Percentiles rank a stretch among this genome's conserved stretches.
Evolutionary conservation across 805 yeast genomes (phyloP).

Genomic region (Maudiozyma barnettii): DNA sequence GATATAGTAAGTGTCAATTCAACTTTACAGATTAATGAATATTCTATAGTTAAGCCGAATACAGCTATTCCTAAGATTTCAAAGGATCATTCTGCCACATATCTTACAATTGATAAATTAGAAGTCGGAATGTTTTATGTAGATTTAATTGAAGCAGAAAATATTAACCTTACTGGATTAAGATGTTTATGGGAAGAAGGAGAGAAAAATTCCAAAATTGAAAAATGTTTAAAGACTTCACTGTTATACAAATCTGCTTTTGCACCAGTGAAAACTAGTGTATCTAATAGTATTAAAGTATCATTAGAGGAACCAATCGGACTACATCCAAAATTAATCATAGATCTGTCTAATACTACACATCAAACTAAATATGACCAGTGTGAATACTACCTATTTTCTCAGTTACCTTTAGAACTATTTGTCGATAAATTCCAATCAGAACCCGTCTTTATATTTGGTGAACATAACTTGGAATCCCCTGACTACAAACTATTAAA

Average conservation of each 20-base stretch:
- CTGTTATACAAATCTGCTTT: slow-evolving; percentile 13
- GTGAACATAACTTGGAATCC: slow-evolving; percentile 48
- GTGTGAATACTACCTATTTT: slow-evolving; percentile 37
- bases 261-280: not conserved
- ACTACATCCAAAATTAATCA: slow-evolving; percentile 30
- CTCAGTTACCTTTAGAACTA: slow-evolving; percentile 36
- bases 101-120: slow-evolving; percentile 6
- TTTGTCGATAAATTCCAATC: slow-evolving; percentile 51
- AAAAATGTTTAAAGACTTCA: slow-evolving; percentile 23
- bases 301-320: slow-evolving; percentile 28
- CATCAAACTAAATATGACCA: slow-evolving; percentile 2
- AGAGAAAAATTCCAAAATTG: slow-evolving; percentile 5
- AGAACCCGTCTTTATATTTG: slow-evolving; percentile 37
- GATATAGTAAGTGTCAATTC: slow-evolving; percentile 9
- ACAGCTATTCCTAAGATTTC: slow-evolving; percentile 4
- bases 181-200: slow-evolving; percentile 21
- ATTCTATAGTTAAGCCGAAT: slow-evolving; percentile 5
- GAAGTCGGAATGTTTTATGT: slow-evolving; percentile 25
- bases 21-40: slow-evolving; percentile 15
- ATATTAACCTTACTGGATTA: slow-evolving; percentile 21
- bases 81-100: not conserved
- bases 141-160: slow-evolving; percentile 16
- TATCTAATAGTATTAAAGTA: slow-evolving; percentile 1
- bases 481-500: slow-evolving; percentile 37
- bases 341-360: slow-evolving; percentile 9